Evolutionary conservation across 2,329 filamentous ascomycete species (phyloP).

Genomic region (Fonsecaea nubica): DNA sequence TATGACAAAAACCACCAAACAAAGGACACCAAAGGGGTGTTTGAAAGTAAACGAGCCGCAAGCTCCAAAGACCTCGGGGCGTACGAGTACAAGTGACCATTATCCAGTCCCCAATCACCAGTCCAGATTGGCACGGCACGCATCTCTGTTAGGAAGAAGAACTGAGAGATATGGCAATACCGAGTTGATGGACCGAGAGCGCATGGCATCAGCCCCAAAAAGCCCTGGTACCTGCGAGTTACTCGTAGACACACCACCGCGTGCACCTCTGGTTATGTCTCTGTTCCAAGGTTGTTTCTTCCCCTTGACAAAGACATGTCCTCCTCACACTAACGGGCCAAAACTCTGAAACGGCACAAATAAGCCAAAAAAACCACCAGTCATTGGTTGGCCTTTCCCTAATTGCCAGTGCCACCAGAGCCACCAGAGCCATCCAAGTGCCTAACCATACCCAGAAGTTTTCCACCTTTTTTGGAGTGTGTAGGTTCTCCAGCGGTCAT

Average conservation of each 20-base stretch:
- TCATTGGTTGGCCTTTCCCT: background rate
- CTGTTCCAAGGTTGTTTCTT: too few relatives aligned
- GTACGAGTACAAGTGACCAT: background rate
- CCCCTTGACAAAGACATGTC: too few relatives aligned
- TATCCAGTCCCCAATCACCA: background rate
- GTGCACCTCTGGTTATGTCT: too few relatives aligned
- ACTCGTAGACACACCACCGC: too few relatives aligned
- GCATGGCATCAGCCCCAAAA: too few relatives aligned
- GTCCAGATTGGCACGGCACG: background rate
- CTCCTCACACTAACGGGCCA: too few relatives aligned
- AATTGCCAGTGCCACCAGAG: background rate
- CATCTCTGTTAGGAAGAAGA: background rate
- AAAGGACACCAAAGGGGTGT: background rate
- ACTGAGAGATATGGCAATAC: constrained; percentile 4
- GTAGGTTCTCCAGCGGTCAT: background rate
- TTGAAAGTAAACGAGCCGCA: constrained; percentile 3
- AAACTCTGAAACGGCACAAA: background rate
- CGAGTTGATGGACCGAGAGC: too few relatives aligned
- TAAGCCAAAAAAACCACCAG: background rate
- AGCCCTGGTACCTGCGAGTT: background rate
- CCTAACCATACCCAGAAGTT: background rate
- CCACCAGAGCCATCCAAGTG: background rate
- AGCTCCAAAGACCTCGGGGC: background rate
- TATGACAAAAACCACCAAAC: background rate
- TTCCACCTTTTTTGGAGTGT: background rate